These are phyloP conservation scores for Baorangia bicolor DNA, from an alignment of 768 basidiomycete genomes.

Conservation along the genomic window DNA sequence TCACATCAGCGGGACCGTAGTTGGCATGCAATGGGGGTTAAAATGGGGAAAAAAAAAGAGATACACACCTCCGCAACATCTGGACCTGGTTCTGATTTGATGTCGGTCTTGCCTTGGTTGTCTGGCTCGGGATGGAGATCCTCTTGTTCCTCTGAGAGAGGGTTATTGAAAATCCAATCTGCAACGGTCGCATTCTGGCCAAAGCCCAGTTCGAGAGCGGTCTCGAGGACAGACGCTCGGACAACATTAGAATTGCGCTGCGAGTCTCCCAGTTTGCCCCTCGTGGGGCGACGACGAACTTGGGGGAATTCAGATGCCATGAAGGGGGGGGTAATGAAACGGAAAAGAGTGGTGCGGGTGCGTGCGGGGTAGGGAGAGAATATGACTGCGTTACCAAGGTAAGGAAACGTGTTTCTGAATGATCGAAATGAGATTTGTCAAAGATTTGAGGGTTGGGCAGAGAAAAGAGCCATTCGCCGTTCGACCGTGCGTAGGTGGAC, in stretches of 20 bases:
- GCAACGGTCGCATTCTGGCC: constrained; percentile 58
- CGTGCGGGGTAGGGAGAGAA: constrained; percentile 1
- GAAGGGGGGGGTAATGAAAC: constrained; percentile 5
- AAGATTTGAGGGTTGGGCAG: neutral
- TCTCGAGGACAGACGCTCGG: constrained; percentile 73
- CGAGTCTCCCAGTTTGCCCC: constrained; percentile 7
- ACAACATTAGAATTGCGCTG: constrained; percentile 56
- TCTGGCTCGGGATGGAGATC: constrained; percentile 26
- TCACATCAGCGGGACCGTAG: constrained; percentile 8
- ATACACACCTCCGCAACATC: constrained; percentile 32
- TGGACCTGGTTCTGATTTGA: constrained; percentile 11
- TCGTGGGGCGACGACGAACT: constrained; percentile 31
- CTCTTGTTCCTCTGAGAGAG: constrained; percentile 57
- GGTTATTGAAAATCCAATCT: constrained; percentile 71
- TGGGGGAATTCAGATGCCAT: constrained; percentile 24
- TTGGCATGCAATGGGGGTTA: neutral
- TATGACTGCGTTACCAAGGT: neutral
- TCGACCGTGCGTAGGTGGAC: constrained; percentile 2
- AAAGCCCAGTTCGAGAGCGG: constrained; percentile 66
- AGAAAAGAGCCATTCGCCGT: constrained; percentile 26
- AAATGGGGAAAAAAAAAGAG: neutral
- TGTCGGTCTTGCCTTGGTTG: neutral
- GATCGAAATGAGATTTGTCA: constrained; percentile 17
- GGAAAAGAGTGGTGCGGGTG: constrained; percentile 16
- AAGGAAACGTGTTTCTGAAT: constrained; percentile 6